phyloP scores from a whole-genome alignment of 108 stramenopile species.

The Mediolabrus comicus region DNA sequence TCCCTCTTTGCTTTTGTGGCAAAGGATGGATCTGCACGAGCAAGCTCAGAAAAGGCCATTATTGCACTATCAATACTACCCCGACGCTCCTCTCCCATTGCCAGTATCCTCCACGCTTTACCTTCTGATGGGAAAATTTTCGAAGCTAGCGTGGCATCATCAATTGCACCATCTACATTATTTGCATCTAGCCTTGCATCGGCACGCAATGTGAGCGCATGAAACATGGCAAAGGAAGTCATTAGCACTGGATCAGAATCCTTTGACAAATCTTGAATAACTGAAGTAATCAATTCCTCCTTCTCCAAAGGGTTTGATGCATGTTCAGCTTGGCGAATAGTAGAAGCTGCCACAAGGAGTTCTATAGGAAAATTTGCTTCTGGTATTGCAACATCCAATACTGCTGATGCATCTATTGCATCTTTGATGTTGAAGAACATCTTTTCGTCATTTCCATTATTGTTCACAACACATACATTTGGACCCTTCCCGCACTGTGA shows the following conservation, averaged over 20 bases:
- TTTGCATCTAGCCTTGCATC: slow-evolving; percentile 35
- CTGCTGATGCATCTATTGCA: slow-evolving; percentile 35
- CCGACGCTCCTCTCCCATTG: slow-evolving; percentile 31
- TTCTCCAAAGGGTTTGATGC: slow-evolving; percentile 12
- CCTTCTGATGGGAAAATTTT: slow-evolving; percentile 19
- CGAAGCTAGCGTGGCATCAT: slow-evolving; percentile 33
- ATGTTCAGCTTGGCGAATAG: slow-evolving; percentile 24
- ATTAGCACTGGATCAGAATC: slow-evolving; percentile 16
- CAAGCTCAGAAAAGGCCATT: slow-evolving; percentile 17
- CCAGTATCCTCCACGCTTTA: slow-evolving; percentile 43
- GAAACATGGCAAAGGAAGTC: slow-evolving; percentile 34
- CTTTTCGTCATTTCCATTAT: slow-evolving; percentile 23
- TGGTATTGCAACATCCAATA: slow-evolving; percentile 32
- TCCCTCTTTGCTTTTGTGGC: slow-evolving; percentile 41
- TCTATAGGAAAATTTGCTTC: slow-evolving; percentile 23
- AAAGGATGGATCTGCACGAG: slow-evolving; percentile 37
- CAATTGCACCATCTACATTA: slow-evolving; percentile 32
- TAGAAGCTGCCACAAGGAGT: slow-evolving; percentile 36
- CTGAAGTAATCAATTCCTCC: slow-evolving; percentile 31
- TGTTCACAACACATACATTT: slow-evolving; percentile 29
- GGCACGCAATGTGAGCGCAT: slow-evolving; percentile 33
- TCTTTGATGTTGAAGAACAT: slow-evolving; percentile 29
- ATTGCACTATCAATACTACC: slow-evolving; percentile 31
- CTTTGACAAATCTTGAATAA: slow-evolving; percentile 24
- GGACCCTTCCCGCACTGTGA: slow-evolving; percentile 51